Evolutionary conservation across 768 basidiomycete genomes (phyloP).

Genomic region (Trametes gibbosa): DNA sequence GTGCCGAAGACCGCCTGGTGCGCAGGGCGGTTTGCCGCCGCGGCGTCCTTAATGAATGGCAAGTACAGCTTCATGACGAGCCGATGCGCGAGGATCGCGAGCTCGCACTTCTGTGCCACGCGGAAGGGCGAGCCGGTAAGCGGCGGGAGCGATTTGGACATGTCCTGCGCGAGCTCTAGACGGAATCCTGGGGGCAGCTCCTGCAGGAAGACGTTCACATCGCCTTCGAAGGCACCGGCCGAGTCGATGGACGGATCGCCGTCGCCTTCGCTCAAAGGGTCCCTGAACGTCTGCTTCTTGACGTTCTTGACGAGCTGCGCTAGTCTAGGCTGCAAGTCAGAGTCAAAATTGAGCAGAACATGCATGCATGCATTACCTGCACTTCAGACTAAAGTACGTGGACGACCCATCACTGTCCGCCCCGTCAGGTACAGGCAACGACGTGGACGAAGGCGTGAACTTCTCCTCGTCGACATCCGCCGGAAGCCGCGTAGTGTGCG

Average conservation of each 20-base stretch:
- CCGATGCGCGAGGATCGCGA: constrained; percentile 57
- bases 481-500: constrained; percentile 57
- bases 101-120: constrained; percentile 53
- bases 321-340: constrained; percentile 38
- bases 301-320: constrained; percentile 62
- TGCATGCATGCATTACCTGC: constrained; percentile 42
- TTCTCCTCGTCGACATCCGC: constrained; percentile 54
- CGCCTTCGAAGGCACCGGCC: constrained; percentile 54
- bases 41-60: constrained; percentile 52
- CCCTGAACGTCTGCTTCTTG: constrained; percentile 48
- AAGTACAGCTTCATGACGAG: constrained; percentile 62
- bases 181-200: constrained; percentile 51
- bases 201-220: constrained; percentile 52
- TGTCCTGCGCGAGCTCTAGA: constrained; percentile 38
- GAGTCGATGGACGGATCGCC: constrained; percentile 53
- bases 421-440: constrained; percentile 36
- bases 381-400: constrained; percentile 55
- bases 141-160: constrained; percentile 19
- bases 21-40: constrained; percentile 32
- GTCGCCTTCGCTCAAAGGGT: constrained; percentile 32
- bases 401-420: constrained; percentile 34
- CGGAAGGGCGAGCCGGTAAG: constrained; percentile 35
- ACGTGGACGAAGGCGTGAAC: constrained; percentile 46
- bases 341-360: neutral
- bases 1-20: constrained; percentile 57